phyloP scores from a whole-genome alignment of 2,329 filamentous ascomycete genomes.

The Penicillium sp. region DNA sequence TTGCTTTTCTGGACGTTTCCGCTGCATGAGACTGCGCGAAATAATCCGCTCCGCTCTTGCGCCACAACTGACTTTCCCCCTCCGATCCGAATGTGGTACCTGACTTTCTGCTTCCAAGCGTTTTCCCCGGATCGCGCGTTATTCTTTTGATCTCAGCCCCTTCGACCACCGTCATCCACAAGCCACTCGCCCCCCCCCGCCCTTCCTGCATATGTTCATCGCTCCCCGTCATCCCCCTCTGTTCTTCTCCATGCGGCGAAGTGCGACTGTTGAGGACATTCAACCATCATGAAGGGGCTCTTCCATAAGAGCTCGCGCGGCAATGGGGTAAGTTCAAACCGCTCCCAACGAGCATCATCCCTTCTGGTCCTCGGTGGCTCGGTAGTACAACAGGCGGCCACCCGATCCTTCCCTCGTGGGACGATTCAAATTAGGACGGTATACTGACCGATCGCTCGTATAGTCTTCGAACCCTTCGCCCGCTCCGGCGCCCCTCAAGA shows the following conservation, averaged over 20 bases:
- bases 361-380: slow-evolving; percentile 6
- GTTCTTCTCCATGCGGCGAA: slow-evolving; percentile 20
- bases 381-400: slow-evolving; percentile 15
- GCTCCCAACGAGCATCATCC: slow-evolving; percentile 11
- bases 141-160: slow-evolving; percentile 6
- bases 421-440: slow-evolving; percentile 10
- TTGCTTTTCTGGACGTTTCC: slow-evolving; percentile 13
- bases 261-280: slow-evolving; percentile 18
- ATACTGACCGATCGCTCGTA: slow-evolving; percentile 16
- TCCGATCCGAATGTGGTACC: slow-evolving; percentile 11
- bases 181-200: slow-evolving; percentile 10
- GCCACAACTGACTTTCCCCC: slow-evolving; percentile 7
- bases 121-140: slow-evolving; percentile 14
- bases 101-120: slow-evolving; percentile 10
- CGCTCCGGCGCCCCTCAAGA: slow-evolving; percentile 49
- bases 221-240: slow-evolving; percentile 4
- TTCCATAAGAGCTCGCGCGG: slow-evolving; percentile 36
- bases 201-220: not conserved
- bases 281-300: slow-evolving; percentile 36
- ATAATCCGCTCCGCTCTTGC: slow-evolving; percentile 4
- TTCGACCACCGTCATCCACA: slow-evolving; percentile 18
- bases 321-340: slow-evolving; percentile 31
- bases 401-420: slow-evolving; percentile 8
- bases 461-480: slow-evolving; percentile 47
- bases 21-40: slow-evolving; percentile 4